Conservation (phyloP, 2,329 filamentous ascomycete genomes). For the Cladosporium sphaerospermum region DNA sequence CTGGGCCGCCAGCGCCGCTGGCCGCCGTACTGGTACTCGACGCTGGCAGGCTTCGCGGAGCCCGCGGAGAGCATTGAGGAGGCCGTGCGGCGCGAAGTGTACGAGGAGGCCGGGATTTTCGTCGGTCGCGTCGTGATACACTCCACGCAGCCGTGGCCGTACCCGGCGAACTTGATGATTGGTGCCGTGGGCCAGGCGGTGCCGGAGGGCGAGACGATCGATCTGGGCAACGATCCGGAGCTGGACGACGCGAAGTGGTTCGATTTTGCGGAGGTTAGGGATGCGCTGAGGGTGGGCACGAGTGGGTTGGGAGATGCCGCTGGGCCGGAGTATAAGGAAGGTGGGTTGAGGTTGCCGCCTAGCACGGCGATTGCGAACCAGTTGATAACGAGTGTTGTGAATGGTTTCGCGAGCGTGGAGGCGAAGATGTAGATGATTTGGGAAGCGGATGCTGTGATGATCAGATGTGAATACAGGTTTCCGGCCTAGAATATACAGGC, state of each 20-base stretch:
- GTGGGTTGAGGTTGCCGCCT: constrained; percentile 72
- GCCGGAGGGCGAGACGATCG: constrained; percentile 69
- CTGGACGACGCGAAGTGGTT: constrained; percentile 89
- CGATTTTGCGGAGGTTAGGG: constrained; percentile 68
- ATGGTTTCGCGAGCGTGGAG: constrained; percentile 59
- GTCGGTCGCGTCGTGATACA: constrained; percentile 47
- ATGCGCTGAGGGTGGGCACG: constrained; percentile 63
- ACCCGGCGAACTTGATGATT: constrained; percentile 49
- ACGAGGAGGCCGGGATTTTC: constrained; percentile 44
- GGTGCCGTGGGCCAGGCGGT: constrained; percentile 77
- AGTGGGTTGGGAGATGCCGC: constrained; percentile 61
- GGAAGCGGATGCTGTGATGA: neutral
- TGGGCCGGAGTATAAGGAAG: constrained; percentile 65
- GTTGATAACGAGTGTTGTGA: constrained; percentile 70
- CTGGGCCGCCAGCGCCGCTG: constrained; percentile 81
- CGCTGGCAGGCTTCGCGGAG: constrained; percentile 57
- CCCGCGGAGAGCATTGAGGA: constrained; percentile 47
- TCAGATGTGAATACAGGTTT: constrained; percentile 7
- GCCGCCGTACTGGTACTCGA: constrained; percentile 80
- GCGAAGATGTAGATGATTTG: constrained; percentile 35
- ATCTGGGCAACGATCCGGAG: constrained; percentile 82
- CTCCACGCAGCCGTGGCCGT: constrained; percentile 49
- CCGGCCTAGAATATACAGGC: constrained; percentile 7
- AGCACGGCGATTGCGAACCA: constrained; percentile 88
- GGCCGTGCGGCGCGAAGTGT: constrained; percentile 46